Percentiles rank a stretch among this genome's conserved stretches.
Evolutionary conservation across 1,139 yeast genomes (phyloP).

Genomic region (Yamadazyma jaroonii): DNA sequence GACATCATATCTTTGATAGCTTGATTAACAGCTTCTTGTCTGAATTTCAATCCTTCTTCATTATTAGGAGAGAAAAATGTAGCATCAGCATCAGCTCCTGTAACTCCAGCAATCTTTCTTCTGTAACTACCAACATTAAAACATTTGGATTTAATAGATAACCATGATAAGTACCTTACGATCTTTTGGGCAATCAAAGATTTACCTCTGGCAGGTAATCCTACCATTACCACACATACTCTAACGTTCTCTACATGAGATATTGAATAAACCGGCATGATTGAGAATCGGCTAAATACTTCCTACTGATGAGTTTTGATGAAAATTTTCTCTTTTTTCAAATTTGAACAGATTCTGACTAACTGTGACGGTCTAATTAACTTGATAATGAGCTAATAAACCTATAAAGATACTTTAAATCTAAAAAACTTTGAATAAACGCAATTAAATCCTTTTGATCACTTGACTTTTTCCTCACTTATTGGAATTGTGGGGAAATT

Average conservation of each 20-base stretch:
- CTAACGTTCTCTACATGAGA: conserved; percentile 70
- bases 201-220: conserved; percentile 71
- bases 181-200: conserved; percentile 80
- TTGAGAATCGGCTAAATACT: not conserved
- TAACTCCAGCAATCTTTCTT: conserved; percentile 47
- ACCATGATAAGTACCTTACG: conserved; percentile 89
- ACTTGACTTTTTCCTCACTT: conserved; percentile 1
- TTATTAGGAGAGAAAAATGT: conserved; percentile 76
- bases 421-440: too few species aligned
- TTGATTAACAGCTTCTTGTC: conserved; percentile 65
- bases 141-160: conserved; percentile 80
- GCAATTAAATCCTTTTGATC: not conserved
- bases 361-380: too few species aligned
- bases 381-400: too few species aligned
- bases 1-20: conserved; percentile 84
- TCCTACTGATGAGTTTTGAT: not conserved
- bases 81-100: conserved; percentile 39
- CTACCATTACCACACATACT: conserved; percentile 76
- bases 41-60: conserved; percentile 55
- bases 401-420: too few species aligned
- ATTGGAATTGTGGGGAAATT: not conserved
- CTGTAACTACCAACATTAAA: conserved; percentile 90
- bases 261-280: conserved; percentile 72
- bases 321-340: not conserved
- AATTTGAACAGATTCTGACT: too few species aligned